Evolutionary conservation across 225 moss, liverwort and hornwort genomes (phyloP).

Genomic region (Physcomitrium patens): DNA sequence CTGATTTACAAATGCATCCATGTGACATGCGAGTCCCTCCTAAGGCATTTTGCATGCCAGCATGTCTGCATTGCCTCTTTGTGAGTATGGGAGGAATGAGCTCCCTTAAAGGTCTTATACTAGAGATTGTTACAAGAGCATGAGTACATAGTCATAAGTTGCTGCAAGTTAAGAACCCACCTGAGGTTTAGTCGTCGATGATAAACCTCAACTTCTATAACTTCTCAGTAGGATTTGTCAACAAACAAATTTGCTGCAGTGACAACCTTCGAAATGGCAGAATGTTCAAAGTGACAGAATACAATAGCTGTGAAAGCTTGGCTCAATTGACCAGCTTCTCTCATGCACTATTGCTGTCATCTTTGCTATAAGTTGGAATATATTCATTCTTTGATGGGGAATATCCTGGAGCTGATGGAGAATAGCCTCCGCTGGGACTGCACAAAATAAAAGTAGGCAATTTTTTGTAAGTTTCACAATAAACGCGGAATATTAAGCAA

Average conservation of each 20-base stretch:
- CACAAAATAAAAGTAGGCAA: slow-evolving; percentile 22
- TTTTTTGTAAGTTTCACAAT: slow-evolving; percentile 6
- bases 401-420: slow-evolving; percentile 95
- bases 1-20: slow-evolving; percentile 21
- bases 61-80: not conserved
- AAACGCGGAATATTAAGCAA: not conserved
- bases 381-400: slow-evolving; percentile 88
- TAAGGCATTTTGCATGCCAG: slow-evolving; percentile 3
- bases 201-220: slow-evolving; percentile 7
- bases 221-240: slow-evolving; percentile 1
- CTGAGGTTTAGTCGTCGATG: slow-evolving; percentile 5
- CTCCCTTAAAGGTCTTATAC: slow-evolving; percentile 13
- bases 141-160: slow-evolving; percentile 6
- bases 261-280: slow-evolving; percentile 26
- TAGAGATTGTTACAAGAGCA: slow-evolving; percentile 22
- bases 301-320: not conserved
- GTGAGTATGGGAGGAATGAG: not conserved
- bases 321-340: not conserved
- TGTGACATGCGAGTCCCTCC: slow-evolving; percentile 1
- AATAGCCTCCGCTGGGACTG: slow-evolving; percentile 95
- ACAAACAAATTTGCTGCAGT: slow-evolving; percentile 25
- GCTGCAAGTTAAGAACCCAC: slow-evolving; percentile 1
- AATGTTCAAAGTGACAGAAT: slow-evolving; percentile 10
- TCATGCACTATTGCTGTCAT: slow-evolving; percentile 65
- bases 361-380: slow-evolving; percentile 94